A percentile compares a stretch with the other conserved stretches of the same genome.
Conservation (phyloP, 768 basidiomycete genomes). For the Rhodotorula paludigena region DNA sequence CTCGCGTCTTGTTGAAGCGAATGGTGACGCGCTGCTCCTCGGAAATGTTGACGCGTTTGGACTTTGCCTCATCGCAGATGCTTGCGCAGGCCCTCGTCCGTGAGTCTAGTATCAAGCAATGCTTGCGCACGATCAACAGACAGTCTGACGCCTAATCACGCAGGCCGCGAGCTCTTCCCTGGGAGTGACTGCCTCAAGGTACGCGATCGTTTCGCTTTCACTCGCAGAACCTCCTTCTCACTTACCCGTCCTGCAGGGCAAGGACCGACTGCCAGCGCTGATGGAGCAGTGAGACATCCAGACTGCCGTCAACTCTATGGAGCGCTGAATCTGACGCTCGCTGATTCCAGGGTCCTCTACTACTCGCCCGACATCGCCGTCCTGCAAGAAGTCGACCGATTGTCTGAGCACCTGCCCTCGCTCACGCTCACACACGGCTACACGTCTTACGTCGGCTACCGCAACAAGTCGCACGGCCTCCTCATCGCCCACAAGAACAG, state of each 20-base stretch:
- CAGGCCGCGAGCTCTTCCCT: conserved; percentile 26
- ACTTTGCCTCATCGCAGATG: conserved; percentile 16
- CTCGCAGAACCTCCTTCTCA: not conserved
- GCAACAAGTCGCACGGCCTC: conserved; percentile 33
- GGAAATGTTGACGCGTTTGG: too few relatives aligned
- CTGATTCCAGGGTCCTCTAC: conserved; percentile 25
- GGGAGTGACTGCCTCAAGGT: conserved; percentile 29
- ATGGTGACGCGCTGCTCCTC: too few relatives aligned
- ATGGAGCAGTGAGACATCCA: conserved; percentile 23
- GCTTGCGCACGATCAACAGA: too few relatives aligned
- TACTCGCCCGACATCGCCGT: conserved; percentile 33
- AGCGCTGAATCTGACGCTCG: not conserved
- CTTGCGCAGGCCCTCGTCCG: conserved; percentile 39
- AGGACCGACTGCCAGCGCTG: conserved; percentile 30
- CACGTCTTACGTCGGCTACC: conserved; percentile 35
- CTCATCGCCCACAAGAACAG: conserved; percentile 31
- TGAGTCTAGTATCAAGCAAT: too few relatives aligned
- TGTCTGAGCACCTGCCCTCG: conserved; percentile 27
- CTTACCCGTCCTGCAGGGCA: conserved; percentile 1
- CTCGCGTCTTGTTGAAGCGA: too few relatives aligned
- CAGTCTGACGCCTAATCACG: too few relatives aligned
- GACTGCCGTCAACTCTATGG: not conserved
- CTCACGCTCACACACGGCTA: conserved; percentile 23
- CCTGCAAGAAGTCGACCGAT: conserved; percentile 37
- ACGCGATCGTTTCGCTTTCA: not conserved